Evolutionary conservation across 1,139 yeast species (phyloP), one percentile per base, ranked within the genome.

Genomic region (Candida labiduridarum): DNA sequence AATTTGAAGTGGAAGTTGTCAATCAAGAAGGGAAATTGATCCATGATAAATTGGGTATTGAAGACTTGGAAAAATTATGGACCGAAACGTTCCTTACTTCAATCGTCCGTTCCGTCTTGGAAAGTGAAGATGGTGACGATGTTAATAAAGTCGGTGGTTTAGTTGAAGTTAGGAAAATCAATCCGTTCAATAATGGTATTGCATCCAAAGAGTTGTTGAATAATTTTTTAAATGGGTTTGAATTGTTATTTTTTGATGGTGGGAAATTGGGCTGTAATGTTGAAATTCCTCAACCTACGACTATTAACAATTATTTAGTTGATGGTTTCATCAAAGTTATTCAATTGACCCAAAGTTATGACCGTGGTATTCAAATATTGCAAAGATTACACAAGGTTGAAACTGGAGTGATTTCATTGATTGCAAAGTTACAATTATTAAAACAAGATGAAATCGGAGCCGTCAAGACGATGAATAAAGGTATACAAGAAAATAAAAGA

Each of bases 401-500:
- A 65, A 82, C 67, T 3, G 78, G 83, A 27, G 82, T 85, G 6
- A 76, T 78, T 42, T 74, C 87, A 8, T 72, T 89, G 36, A 76
- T 77, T 49, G 83, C 84, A 41, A 80, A 78, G 60, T 73, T 85
- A 12, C 70, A 77, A 54, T 71, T 77, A 41, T 64, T 77, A 59
- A 80, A 81, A 60, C 89, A 90, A 61, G 86, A 85, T 59, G 97
- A 91, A 64, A 82, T 89, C 40, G 82, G 82, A 56, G 97, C 97
- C 0, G 85, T 94, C 9, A 74, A 80, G 52, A 59, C 80, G 34
- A 76, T 94, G 77, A 79, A 82, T 62, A 78, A 80, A 29, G 87
- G 89, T 3, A 73, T 94, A 40, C 56, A 68, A 47, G 66, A 65
- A 19, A 75, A 84, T 56, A 82, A 86, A 16, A 77, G 94, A 52